Base-by-base conservation (phyloP, 2,329 filamentous ascomycete species). In the Ophiosphaerella korrae region DNA sequence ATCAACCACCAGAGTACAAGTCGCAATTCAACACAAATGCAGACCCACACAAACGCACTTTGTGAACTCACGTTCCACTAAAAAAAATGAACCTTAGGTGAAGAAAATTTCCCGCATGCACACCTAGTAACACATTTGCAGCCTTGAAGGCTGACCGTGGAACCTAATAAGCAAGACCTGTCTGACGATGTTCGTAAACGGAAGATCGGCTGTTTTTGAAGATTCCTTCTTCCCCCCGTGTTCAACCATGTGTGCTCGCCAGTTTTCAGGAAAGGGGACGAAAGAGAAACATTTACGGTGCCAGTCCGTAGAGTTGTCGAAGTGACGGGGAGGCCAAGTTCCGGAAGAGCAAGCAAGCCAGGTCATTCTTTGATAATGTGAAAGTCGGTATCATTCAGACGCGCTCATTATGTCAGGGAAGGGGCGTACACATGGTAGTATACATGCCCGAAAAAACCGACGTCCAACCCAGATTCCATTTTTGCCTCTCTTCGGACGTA, bases 321-420 rank as follows among this genome's bases (percentile, higher is more conserved):
- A 55, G 50, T 57, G 63, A 66, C 62, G 62, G 58, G 45, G 53
- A 57, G 56, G 57, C 58, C 56, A 55, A 48, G 57, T 56, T 53
- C 67, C 61, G 58, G 58, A 63, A 66, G 59, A 58, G 63, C 67
- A 69, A 67, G 62, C 60, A 68, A 64, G 63, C 61, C 62, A 65
- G 55, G 66, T 64, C 68, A 70, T 69, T 70, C 62, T 65, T 60
- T 62, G 54, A 47, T 61, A 57, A 58, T 54, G 62, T 60, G 67
- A 68, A 68, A 66, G 69, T 70, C 64, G 64, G 66, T 68, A 67
- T 69, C 70, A 68, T 70, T 71, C 67, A 67, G 66, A 66, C 64
- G 67, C 70, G 69, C 67, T 68, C 64, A 70, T 57, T 64, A 69
- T 64, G 63, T 66, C 66, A 68, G 64, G 58, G 63, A 65, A 67